These are phyloP conservation scores for Xylaria castorea DNA, from an alignment of 495 filamentous ascomycete species.

Conservation along the genomic window DNA sequence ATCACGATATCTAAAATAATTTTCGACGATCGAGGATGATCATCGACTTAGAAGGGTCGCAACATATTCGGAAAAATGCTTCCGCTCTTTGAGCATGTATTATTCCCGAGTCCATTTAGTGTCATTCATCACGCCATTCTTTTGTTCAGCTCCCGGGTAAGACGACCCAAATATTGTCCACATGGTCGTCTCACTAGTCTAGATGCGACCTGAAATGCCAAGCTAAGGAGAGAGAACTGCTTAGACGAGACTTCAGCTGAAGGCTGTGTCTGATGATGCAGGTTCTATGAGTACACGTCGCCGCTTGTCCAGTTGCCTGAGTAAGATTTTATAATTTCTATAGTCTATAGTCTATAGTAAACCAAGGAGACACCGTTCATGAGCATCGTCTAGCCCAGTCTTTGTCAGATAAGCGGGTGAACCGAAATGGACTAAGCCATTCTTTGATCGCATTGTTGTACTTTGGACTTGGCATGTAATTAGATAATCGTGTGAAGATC, in stretches of 20 bases:
- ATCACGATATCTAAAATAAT: not conserved
- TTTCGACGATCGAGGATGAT: not conserved
- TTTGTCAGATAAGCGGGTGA: not conserved
- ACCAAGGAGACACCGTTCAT: not conserved
- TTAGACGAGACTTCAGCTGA: constrained; percentile 8
- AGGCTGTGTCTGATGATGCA: not conserved
- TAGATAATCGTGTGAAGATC: not conserved
- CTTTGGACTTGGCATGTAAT: not conserved
- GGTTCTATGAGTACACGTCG: not conserved
- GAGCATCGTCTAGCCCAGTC: not conserved
- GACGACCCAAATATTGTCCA: not conserved
- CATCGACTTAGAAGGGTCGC: not conserved
- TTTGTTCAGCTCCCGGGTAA: not conserved
- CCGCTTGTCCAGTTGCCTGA: not conserved
- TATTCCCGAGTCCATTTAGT: not conserved
- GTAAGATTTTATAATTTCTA: not conserved
- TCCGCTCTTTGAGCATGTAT: not conserved
- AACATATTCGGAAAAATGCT: not conserved
- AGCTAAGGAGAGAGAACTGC: not conserved
- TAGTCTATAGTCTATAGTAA: not conserved
- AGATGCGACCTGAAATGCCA: not conserved
- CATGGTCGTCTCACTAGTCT: not conserved
- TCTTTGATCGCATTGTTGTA: not conserved
- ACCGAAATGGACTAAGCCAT: not conserved
- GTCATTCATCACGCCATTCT: not conserved